Base-by-base conservation (phyloP, 352 stramenopile genomes). In the Globisporangium echinulatum region DNA sequence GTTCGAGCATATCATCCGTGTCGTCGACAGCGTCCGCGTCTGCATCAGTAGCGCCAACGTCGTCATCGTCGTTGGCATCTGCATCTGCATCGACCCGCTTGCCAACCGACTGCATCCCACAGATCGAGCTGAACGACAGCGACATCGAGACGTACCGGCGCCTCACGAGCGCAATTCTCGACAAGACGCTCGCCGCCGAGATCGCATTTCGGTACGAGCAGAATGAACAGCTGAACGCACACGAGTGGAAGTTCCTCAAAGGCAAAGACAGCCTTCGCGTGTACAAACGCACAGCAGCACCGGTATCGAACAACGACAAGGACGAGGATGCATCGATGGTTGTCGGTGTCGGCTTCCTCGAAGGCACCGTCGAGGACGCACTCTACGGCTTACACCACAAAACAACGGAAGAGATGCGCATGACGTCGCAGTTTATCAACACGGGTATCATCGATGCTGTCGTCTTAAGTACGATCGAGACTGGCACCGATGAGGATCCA, bases 331-430 rank as follows among this genome's bases (percentile, higher is more conserved):
- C 70, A 0, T 71, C 71, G 1, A 62, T 79, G n/a, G 53, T 82
- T 17, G 66, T 82, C 49, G 71, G 76, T 14, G 67, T 81, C 33
- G 78, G 78, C 2, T 70, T 62, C 1, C 67, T 85, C 37, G 65
- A 75, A 7, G 75, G 74, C 47, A 54, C 66, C 7, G 54, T 86
- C 10, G 72, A 83, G 46, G 66, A 88, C 58, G 56, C 68, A 37
- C 58, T 86, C 7, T 88, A 85, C 54, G 75, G 75, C 7, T 51
- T 82, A 10, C 71, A 83, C 60, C 59, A 72, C 49, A 84, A 82
- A 56, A 83, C 59, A 4, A 73, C 71, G 0, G 63, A 77, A 1
- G 76, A 84, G 54, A 85, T 86, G 72, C 68, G 75, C 2, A 64
- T 69, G 75, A 88, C 54, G 67, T 67, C 7, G 69, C 74, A 0